These are phyloP conservation scores for Colletotrichum cereale DNA, from an alignment of 2,329 filamentous ascomycete genomes.

Conservation along the genomic window DNA sequence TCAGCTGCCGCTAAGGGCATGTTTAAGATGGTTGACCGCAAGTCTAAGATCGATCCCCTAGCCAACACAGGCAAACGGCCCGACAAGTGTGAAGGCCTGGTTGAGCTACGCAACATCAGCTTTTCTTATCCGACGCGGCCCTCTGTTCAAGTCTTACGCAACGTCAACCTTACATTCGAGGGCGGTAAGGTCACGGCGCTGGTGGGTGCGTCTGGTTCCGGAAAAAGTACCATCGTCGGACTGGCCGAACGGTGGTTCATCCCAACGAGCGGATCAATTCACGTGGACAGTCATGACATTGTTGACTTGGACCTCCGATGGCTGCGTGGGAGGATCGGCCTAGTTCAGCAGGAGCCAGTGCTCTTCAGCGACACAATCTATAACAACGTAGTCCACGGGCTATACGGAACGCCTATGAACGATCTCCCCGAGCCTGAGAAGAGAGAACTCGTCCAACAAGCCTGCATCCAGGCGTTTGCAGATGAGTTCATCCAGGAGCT, in stretches of 20 bases:
- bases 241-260: conserved; percentile 71
- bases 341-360: conserved; percentile 53
- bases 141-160: conserved; percentile 55
- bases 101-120: conserved; percentile 54
- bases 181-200: conserved; percentile 65
- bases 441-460: conserved; percentile 56
- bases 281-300: conserved; percentile 45
- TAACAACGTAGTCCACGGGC: conserved; percentile 63
- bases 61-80: conserved; percentile 52
- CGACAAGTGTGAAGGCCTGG: conserved; percentile 44
- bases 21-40: conserved; percentile 61
- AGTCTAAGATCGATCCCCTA: conserved; percentile 46
- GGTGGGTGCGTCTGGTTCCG: conserved; percentile 65
- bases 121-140: conserved; percentile 61
- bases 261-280: conserved; percentile 52
- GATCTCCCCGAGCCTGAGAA: conserved; percentile 54
- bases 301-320: conserved; percentile 46
- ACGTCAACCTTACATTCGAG: conserved; percentile 60
- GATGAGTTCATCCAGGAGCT: conserved; percentile 65
- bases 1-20: conserved; percentile 50
- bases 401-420: conserved; percentile 53
- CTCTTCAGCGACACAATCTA: conserved; percentile 57
- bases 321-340: conserved; percentile 46
- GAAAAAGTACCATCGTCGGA: conserved; percentile 55
- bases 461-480: conserved; percentile 64